Evolutionary conservation across 2,329 filamentous ascomycete genomes (phyloP), one percentile per base, ranked within the genome.

Genomic region (Aspergillus quadrilineatus): DNA sequence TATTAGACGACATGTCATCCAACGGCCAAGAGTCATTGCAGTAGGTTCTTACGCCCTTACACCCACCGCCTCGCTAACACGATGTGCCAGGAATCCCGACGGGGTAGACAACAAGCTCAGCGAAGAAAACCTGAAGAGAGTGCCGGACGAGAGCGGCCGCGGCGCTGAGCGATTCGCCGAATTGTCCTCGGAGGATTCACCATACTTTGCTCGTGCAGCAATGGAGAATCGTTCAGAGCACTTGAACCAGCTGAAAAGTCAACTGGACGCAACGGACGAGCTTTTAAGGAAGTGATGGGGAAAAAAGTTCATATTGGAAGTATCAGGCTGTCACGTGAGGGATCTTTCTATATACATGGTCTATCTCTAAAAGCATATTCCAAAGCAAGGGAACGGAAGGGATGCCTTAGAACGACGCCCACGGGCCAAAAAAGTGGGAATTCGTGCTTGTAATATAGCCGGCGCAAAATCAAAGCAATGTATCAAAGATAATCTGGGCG

Each of bases 401-500:
- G 26, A 49, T 55, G 28, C 48, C 47, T 37, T 26, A 36, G 36
- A 30, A 47, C 8, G 44, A 29, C 17, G 36, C 15, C 43, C n/a
- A 45, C n/a, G 37, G 49, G 26, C 17, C 26, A 22, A 22, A 26
- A 42, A 44, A 39, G 9, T 30, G 30, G 26, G 7, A 43, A 28
- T 10, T 22, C 32, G 26, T 34, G 12, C 30, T n/a, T 43, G 29
- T 26, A 36, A 30, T 17, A 34, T 45, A 36, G 15, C 29, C 17
- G 26, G n/a, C 30, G 22, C 37, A 46, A 28, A 45, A 41, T 63
- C 50, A 65, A 59, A 58, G 26, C 51, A 63, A 55, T 45, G 77
- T 75, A 14, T 74, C 72, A 49, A 70, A 65, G 39, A 85, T 78
- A n/a, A 73, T 71, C n/a, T 77, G 70, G 1, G 83, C 85, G 55